These are phyloP conservation scores for Neonectria punicea DNA, from an alignment of 2,329 filamentous ascomycete genomes.

Conservation along the genomic window DNA sequence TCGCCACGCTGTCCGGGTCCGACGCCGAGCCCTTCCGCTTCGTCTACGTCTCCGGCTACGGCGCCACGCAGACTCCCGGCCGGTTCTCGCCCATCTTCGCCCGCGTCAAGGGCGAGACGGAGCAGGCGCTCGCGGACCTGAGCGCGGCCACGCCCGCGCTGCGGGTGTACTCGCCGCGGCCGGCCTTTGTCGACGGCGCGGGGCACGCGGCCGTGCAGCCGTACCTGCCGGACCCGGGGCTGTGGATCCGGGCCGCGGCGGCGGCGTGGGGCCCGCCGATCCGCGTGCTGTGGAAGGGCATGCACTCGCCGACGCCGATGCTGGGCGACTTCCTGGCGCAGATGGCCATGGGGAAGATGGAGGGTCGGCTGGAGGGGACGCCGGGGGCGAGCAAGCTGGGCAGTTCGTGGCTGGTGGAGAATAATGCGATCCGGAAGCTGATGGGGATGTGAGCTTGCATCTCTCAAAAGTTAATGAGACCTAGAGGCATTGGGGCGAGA, in stretches of 20 bases:
- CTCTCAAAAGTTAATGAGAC: not conserved
- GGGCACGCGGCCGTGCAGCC: constrained; percentile 54
- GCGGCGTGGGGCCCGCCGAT: constrained; percentile 43
- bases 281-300: constrained; percentile 29
- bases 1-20: constrained; percentile 57
- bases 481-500: not conserved
- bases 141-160: constrained; percentile 57
- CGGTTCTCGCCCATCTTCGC: constrained; percentile 67
- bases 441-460: constrained; percentile 40
- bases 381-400: constrained; percentile 49
- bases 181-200: constrained; percentile 65
- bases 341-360: constrained; percentile 55
- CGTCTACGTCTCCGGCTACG: constrained; percentile 74
- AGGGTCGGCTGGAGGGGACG: constrained; percentile 38
- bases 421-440: constrained; percentile 48
- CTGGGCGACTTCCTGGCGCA: constrained; percentile 57
- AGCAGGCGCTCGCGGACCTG: constrained; percentile 67
- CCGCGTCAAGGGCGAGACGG: constrained; percentile 74
- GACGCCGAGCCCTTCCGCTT: constrained; percentile 70
- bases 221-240: constrained; percentile 51
- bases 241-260: constrained; percentile 15
- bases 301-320: constrained; percentile 55
- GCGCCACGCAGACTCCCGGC: constrained; percentile 67
- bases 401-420: constrained; percentile 49
- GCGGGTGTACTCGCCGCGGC: constrained; percentile 66